Evolutionary conservation across 2,329 filamentous ascomycete genomes (phyloP).

Genomic region (Fusarium sp.): DNA sequence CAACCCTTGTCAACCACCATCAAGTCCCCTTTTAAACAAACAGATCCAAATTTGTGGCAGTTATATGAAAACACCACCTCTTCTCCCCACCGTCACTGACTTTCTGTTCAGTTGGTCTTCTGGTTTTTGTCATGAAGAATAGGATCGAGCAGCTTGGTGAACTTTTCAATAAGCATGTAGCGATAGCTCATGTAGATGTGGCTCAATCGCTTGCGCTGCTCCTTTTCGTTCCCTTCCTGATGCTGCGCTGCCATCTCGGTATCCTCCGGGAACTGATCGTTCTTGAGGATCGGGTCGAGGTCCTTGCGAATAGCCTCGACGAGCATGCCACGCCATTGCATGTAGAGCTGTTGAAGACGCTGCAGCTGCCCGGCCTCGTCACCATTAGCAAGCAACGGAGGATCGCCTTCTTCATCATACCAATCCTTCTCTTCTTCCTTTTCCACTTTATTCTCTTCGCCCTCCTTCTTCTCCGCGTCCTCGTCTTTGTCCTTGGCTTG

Average conservation of each 20-base stretch:
- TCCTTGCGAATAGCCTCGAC: slow-evolving; percentile 8
- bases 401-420: neutral
- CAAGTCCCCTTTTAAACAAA: neutral
- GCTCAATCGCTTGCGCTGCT: slow-evolving; percentile 9
- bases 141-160: slow-evolving; percentile 3
- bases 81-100: neutral
- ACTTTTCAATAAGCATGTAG: slow-evolving; percentile 9
- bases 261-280: neutral
- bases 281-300: slow-evolving; percentile 22
- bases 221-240: neutral
- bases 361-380: slow-evolving; percentile 1
- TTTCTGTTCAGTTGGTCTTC: neutral
- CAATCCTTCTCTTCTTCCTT: neutral
- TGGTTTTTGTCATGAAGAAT: neutral
- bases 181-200: slow-evolving; percentile 9
- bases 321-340: slow-evolving; percentile 27
- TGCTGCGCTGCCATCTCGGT: neutral
- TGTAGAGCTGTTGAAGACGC: slow-evolving; percentile 17
- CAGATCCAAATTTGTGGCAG: neutral
- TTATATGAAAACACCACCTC: neutral
- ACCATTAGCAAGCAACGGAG: neutral
- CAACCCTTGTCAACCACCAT: neutral
- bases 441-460: neutral
- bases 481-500: neutral
- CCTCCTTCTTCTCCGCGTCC: neutral